Evolutionary conservation across 371 early-diverging fungal genomes (phyloP), one percentile per base, ranked within the genome.

Genomic region (Lichtheimia corymbifera): DNA sequence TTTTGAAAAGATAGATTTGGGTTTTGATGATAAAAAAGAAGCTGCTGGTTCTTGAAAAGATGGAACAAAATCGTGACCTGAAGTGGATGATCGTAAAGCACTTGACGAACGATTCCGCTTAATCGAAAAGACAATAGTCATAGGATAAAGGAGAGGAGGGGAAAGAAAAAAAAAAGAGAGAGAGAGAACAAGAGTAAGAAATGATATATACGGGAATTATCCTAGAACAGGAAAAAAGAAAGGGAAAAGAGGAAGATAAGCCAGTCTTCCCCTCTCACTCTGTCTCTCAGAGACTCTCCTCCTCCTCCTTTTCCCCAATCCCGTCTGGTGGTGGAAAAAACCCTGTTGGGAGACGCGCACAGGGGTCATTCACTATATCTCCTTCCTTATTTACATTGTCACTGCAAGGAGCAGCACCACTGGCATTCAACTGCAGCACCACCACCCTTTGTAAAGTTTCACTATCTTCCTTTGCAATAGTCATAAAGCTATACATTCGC

Each of bases 1-100:
- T 52, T 25, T 52, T 52, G 53, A 22, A 52, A 52, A 52, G 25
- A 15, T 52, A 27, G 27, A 52, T 22, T 52, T 52, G 53, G n/a
- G 27, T 52, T 15, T 20, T 28, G 53, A 52, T 6, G 28, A 52
- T 27, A 18, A 15, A 15, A 22, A n/a, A 27, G 15, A 18, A 22
- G 49, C 49, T 49, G 49, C 17, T 49, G 49, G 15, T 52, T 47
- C 47, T 47, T 47, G 47, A 18, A 47, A 35, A 35, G 35, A 35
- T 35, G 35, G 35, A 35, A 28, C 28, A 28, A 35, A 35, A 11
- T 35, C 35, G 35, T 35, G 35, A 9, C 6, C 35, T 35, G 35
- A 35, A 35, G 35, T 35, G 35, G 35, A 35, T 35, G 35, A 35
- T 35, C 35, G 47, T n/a, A 47, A n/a, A 47, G 18, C 47, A 47